These are phyloP conservation scores for Debaryomyces castellii DNA, from an alignment of 805 yeast species.

Conservation along the genomic window DNA sequence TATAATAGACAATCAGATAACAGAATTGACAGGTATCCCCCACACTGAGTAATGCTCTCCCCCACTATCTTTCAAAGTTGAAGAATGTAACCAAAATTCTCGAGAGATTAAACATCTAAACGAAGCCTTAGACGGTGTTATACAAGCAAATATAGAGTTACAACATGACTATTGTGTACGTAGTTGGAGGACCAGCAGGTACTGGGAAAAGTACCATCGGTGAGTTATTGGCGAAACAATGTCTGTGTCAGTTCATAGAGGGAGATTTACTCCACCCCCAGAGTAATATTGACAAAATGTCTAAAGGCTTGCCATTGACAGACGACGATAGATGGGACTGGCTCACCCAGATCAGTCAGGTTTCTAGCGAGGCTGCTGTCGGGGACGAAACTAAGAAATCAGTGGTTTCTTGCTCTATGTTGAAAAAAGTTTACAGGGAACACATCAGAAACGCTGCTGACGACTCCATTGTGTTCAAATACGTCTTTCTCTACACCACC, in stretches of 20 bases:
- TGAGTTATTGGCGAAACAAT: constrained; percentile 41
- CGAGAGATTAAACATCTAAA: background rate
- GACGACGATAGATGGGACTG: constrained; percentile 95
- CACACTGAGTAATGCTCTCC: background rate
- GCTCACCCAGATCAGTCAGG: constrained; percentile 55
- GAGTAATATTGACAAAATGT: constrained; percentile 79
- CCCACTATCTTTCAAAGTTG: background rate
- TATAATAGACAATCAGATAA: background rate
- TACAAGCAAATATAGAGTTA: background rate
- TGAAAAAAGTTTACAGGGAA: constrained; percentile 74
- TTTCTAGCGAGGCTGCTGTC: constrained; percentile 39
- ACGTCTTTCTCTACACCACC: constrained; percentile 67
- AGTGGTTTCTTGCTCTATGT: constrained; percentile 81
- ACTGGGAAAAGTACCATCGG: constrained; percentile 91
- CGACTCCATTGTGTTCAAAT: constrained; percentile 31
- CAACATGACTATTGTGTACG: constrained; percentile 35
- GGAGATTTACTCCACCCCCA: constrained; percentile 82
- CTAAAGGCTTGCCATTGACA: constrained; percentile 70
- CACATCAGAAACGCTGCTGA: constrained; percentile 43
- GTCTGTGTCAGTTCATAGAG: constrained; percentile 64
- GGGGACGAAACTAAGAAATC: constrained; percentile 26
- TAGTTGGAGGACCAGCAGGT: constrained; percentile 95
- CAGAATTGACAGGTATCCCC: background rate
- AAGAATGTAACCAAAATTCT: background rate
- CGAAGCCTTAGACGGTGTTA: background rate